A percentile compares a stretch with the other conserved stretches of the same genome.
These are phyloP conservation scores for Leucosporidium creatinivorum DNA, from an alignment of 768 basidiomycete species.

Conservation along the genomic window DNA sequence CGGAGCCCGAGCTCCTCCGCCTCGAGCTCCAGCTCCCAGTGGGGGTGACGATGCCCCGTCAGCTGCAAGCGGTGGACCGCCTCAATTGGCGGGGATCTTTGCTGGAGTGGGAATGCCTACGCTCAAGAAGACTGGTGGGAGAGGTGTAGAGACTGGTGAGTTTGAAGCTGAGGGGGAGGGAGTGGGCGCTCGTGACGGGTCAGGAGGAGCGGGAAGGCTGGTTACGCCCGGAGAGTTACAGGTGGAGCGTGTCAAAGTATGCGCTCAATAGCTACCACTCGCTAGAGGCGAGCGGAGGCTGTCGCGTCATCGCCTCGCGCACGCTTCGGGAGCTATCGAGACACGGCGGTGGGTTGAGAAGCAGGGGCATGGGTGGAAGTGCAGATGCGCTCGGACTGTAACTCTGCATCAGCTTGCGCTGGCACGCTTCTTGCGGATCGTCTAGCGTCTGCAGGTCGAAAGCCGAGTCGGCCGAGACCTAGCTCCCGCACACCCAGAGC, in stretches of 20 bases:
- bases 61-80: neutral
- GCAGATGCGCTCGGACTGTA: neutral
- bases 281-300: too few relatives aligned
- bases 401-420: neutral
- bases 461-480: neutral
- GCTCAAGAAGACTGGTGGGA: constrained; percentile 28
- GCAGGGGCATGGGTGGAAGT: too few relatives aligned
- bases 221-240: too few relatives aligned
- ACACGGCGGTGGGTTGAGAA: too few relatives aligned
- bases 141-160: constrained; percentile 10
- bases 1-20: neutral
- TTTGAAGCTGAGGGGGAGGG: neutral
- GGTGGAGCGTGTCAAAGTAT: too few relatives aligned
- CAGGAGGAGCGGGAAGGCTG: too few relatives aligned
- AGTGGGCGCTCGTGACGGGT: too few relatives aligned
- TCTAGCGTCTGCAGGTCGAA: neutral
- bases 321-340: too few relatives aligned
- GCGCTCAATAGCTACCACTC: too few relatives aligned
- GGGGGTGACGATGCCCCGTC: neutral
- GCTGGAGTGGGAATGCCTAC: constrained; percentile 34
- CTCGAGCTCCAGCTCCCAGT: neutral
- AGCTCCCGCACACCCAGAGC: too few relatives aligned
- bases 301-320: too few relatives aligned
- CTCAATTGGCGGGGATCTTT: constrained; percentile 31
- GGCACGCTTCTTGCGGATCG: neutral